Evolutionary conservation across 1,139 yeast genomes (phyloP).

Genomic region (Yamadazyma oceani): DNA sequence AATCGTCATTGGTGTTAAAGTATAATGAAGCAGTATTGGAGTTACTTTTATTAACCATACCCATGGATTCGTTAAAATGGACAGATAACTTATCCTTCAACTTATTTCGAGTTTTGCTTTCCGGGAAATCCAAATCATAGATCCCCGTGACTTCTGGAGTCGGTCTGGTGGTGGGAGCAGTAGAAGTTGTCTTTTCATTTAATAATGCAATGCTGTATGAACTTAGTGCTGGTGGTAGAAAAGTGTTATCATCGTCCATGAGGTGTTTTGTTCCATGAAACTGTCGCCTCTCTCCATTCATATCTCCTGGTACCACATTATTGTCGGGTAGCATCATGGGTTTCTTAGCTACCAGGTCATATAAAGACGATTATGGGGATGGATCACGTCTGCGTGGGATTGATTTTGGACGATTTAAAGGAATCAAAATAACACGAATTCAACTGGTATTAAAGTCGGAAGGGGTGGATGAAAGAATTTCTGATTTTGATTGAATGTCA

Average conservation of each 20-base stretch:
- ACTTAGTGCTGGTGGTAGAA: constrained; percentile 65
- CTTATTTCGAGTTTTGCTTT: constrained; percentile 13
- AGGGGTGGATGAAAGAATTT: not conserved
- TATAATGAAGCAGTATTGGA: not conserved
- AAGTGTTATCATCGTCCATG: constrained; percentile 53
- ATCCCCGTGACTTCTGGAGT: constrained; percentile 29
- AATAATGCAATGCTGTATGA: constrained; percentile 49
- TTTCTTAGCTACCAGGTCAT: not conserved
- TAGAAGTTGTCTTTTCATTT: constrained; percentile 20
- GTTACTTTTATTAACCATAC: not conserved
- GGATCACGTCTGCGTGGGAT: not conserved
- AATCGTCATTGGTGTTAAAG: not conserved
- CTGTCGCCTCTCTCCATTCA: constrained; percentile 8
- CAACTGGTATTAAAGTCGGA: too few species aligned
- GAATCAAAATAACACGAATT: too few species aligned
- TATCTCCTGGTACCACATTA: constrained; percentile 5
- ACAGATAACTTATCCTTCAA: constrained; percentile 34
- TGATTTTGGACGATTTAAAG: too few species aligned
- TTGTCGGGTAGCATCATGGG: not conserved
- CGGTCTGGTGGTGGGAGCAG: constrained; percentile 2
- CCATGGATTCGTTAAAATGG: constrained; percentile 24
- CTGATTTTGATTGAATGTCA: not conserved
- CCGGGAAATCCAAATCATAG: constrained; percentile 36
- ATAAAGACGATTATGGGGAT: not conserved
- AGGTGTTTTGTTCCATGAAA: constrained; percentile 15